Evolutionary conservation across 1,284 basidiomycete species (phyloP).

Genomic region (Cutaneotrichosporon cutaneum): DNA sequence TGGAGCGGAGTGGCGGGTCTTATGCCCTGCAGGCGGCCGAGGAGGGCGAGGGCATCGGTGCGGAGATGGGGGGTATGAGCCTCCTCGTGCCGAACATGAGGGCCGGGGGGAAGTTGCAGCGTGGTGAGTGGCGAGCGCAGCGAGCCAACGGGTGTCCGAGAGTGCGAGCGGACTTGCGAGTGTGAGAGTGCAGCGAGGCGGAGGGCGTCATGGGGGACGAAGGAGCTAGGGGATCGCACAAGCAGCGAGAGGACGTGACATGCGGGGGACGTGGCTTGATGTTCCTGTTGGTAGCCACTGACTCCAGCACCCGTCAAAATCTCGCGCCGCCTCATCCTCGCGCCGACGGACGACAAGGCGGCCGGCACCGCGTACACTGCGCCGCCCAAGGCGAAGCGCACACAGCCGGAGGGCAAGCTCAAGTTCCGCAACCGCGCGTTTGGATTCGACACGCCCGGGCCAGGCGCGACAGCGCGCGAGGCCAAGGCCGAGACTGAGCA

Average conservation of each 20-base stretch:
- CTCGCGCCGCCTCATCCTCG: slow-evolving; percentile 41
- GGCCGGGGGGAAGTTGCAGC: slow-evolving; percentile 34
- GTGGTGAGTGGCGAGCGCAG: slow-evolving; percentile 32
- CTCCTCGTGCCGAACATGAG: slow-evolving; percentile 40
- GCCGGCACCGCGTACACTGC: neutral
- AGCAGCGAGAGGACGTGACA: neutral
- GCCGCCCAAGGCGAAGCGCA: slow-evolving; percentile 29
- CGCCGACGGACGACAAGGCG: slow-evolving; percentile 23
- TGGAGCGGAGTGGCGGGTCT: slow-evolving; percentile 32
- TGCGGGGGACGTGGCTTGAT: too few species aligned
- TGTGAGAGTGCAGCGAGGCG: too few species aligned
- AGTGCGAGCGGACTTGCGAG: too few species aligned
- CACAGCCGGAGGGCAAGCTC: slow-evolving; percentile 40
- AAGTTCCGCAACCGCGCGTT: slow-evolving; percentile 46
- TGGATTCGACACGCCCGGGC: slow-evolving; percentile 44
- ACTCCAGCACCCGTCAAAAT: slow-evolving; percentile 42
- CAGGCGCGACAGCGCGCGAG: slow-evolving; percentile 9
- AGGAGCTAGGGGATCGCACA: too few species aligned
- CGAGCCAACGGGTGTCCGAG: too few species aligned
- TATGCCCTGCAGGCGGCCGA: slow-evolving; percentile 36
- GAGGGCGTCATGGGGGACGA: too few species aligned
- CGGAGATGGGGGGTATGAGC: slow-evolving; percentile 47
- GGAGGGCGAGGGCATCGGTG: slow-evolving; percentile 33
- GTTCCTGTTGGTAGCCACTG: too few species aligned
- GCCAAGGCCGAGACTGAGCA: slow-evolving; percentile 10